Percentiles rank a stretch among this genome's conserved stretches.
Evolutionary conservation across 2,329 filamentous ascomycete species (phyloP).

Genomic region (Penicillium polonicum): DNA sequence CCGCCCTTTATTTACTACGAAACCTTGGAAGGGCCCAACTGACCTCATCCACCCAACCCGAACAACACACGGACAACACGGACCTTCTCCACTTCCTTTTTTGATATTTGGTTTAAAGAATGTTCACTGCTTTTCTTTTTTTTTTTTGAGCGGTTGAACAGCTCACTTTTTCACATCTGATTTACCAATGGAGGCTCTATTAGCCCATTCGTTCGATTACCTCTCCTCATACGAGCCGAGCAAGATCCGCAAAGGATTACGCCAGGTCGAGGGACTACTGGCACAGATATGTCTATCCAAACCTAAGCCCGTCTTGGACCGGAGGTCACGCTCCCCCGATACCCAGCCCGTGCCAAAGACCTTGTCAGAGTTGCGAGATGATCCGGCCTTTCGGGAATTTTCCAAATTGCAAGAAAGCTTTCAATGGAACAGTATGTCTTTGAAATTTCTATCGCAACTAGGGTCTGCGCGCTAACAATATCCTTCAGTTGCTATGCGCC

Average conservation of each 20-base stretch:
- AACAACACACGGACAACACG: not conserved
- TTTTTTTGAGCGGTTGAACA: constrained; percentile 6
- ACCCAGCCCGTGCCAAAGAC: constrained; percentile 56
- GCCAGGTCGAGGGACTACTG: constrained; percentile 89
- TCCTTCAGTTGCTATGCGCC: constrained; percentile 68
- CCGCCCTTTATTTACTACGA: constrained; percentile 7
- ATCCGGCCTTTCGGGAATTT: constrained; percentile 91
- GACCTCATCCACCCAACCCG: constrained; percentile 5
- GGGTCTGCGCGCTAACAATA: constrained; percentile 1
- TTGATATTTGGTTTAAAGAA: constrained; percentile 11
- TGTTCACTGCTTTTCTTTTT: constrained; percentile 7
- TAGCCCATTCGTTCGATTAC: constrained; percentile 94
- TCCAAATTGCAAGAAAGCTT: constrained; percentile 96
- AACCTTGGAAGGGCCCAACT: constrained; percentile 1
- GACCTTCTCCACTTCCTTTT: constrained; percentile 10
- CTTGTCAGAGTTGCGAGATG: constrained; percentile 69
- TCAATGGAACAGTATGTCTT: constrained; percentile 75
- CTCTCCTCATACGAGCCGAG: constrained; percentile 85
- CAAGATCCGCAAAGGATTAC: constrained; percentile 90
- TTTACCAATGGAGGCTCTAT: constrained; percentile 75
- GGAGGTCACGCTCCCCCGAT: constrained; percentile 43
- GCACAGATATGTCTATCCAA: constrained; percentile 86
- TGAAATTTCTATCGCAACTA: constrained; percentile 13
- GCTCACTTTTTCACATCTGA: constrained; percentile 8
- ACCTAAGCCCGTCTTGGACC: constrained; percentile 41